A percentile compares a stretch with the other conserved stretches of the same genome.
Conservation (phyloP, 108 stramenopile species). For the Cyclostephanos tholiformis region DNA sequence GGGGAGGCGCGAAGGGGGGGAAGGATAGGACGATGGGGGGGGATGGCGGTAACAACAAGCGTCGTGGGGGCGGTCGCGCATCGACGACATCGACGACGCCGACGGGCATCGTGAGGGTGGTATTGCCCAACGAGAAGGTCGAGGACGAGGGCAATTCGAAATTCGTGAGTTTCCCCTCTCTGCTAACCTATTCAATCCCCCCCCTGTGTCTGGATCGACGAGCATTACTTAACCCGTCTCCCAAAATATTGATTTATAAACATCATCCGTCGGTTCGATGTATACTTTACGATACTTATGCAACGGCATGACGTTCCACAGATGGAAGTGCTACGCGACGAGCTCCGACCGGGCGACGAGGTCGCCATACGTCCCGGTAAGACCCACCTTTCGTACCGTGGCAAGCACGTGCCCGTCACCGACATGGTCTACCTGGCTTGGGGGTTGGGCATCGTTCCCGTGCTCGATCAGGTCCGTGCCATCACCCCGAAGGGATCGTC, state of each 20-base stretch:
- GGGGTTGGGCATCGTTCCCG: conserved; percentile 69
- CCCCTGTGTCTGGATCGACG: no score
- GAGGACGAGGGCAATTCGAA: conserved; percentile 52
- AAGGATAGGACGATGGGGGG: conserved; percentile 2
- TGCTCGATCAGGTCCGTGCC: conserved; percentile 67
- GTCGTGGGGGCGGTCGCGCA: neutral
- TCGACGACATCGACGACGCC: neutral
- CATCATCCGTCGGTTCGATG: no score
- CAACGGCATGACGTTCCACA: no score
- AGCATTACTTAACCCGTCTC: no score
- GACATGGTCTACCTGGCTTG: conserved; percentile 72
- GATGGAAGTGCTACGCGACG: conserved; percentile 56
- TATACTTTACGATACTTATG: no score
- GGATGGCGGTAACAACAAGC: no score
- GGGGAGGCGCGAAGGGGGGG: no score
- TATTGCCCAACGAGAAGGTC: conserved; percentile 42
- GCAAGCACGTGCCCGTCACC: conserved; percentile 72
- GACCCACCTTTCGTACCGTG: conserved; percentile 52
- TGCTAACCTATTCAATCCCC: no score
- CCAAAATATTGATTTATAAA: no score
- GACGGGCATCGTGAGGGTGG: conserved; percentile 36
- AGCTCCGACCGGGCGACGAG: conserved; percentile 71
- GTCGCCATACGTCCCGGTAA: conserved; percentile 71
- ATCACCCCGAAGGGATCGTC: conserved; percentile 59
- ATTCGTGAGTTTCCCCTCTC: conserved; percentile 63